Base-by-base conservation (phyloP, 148 eudicot species). In the Rhododendron ferrugineum region DNA sequence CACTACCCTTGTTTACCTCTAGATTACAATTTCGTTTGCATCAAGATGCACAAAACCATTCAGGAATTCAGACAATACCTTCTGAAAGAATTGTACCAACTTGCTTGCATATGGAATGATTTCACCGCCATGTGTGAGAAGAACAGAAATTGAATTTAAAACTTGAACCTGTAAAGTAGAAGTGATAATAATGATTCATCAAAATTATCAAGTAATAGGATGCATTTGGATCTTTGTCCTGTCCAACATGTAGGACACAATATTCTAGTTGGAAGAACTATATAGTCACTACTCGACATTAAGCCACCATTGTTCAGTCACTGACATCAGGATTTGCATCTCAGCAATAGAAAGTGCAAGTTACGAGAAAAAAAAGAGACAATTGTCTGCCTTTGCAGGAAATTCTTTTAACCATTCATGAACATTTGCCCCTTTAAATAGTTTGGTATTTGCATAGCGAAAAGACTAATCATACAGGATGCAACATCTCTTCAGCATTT, bases 141-240 rank as follows among this genome's bases (percentile, higher is more conserved):
- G 96, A 89, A 90, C 89, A 83, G 98, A 94, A 82, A 97, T 92
- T 68, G 96, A 88, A 91, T 97, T 95, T 82, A 97, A 85, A 64
- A 97, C 99, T 89, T 94, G 99, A 89, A 97, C 99, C 99, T 97
- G 96, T 11, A 82, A 82, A 90, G 37, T 50, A 83, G 36, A 82
- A 73, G 46, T n/a, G 60, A 56, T 18, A 56, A 20, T 23, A 20
- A 16, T 36, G 22, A 81, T 52, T 80, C 66, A 47, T 32, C 66
- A 52, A 80, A 50, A 60, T 81, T 11, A 2, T 58, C 30, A 34
- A 58, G 60, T 58, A 75, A 37, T 75, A 37, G 47, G n/a, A 75
- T 37, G 11, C 79, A 37, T 75, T 75, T 75, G 47, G 79, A 75
- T 37, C 3, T 37, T 20, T 54, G 58, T 54, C 58, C 58, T 75